Conservation (phyloP, 148 eudicot species). For the Vaccinium darrowii region DNA sequence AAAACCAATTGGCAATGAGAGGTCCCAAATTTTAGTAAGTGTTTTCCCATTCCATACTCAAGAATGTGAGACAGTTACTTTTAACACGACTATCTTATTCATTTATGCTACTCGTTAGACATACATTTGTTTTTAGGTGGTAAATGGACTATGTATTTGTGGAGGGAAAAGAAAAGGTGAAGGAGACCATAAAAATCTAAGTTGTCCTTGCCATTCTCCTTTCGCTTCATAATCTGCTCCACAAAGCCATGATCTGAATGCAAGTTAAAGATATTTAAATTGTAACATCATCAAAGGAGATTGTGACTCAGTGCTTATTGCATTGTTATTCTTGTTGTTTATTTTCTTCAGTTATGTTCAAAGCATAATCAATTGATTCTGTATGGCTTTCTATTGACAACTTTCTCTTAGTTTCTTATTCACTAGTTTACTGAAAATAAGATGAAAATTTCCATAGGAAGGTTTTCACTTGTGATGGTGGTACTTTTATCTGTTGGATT, state of each 20-base stretch:
- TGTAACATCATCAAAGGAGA: neutral
- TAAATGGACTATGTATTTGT: neutral
- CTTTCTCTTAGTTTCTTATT: neutral
- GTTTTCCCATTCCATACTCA: no score
- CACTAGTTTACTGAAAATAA: slow-evolving; percentile 1
- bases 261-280: neutral
- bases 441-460: neutral
- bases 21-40: no score
- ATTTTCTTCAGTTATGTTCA: neutral
- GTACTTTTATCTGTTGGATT: neutral
- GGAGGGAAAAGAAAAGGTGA: neutral
- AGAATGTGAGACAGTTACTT: no score
- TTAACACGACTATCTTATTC: neutral
- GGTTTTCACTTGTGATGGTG: neutral
- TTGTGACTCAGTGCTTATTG: neutral
- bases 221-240: neutral
- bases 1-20: no score
- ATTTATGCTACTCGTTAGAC: neutral
- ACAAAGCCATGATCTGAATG: neutral
- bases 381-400: neutral
- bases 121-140: neutral
- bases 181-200: neutral
- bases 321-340: neutral
- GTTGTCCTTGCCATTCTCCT: neutral
- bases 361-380: neutral